Evolutionary conservation across 495 filamentous ascomycete genomes (phyloP).

Genomic region (Pseudoneurospora amorphoporcata): DNA sequence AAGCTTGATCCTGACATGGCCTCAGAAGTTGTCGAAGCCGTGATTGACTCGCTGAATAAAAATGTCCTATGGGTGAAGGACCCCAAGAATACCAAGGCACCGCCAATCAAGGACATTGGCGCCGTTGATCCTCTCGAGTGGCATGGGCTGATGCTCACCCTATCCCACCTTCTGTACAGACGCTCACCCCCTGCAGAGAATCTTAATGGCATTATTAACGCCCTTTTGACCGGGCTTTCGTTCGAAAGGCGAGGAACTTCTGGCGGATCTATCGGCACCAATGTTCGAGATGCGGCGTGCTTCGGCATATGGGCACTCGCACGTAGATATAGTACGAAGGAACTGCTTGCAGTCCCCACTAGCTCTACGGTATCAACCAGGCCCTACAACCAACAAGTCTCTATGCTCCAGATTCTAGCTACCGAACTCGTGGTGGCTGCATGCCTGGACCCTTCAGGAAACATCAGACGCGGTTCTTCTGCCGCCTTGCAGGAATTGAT

Average conservation of each 20-base stretch:
- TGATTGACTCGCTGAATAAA: conserved; percentile 62
- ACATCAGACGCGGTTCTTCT: conserved; percentile 83
- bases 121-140: conserved; percentile 72
- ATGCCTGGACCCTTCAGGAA: conserved; percentile 81
- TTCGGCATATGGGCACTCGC: conserved; percentile 93
- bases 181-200: conserved; percentile 57
- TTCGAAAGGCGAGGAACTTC: conserved; percentile 80
- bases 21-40: conserved; percentile 72
- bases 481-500: conserved; percentile 92
- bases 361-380: conserved; percentile 19
- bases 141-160: conserved; percentile 83
- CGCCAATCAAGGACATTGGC: conserved; percentile 49
- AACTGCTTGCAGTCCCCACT: conserved; percentile 54
- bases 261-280: conserved; percentile 75
- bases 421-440: conserved; percentile 70
- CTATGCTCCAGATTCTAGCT: conserved; percentile 66
- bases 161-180: conserved; percentile 76
- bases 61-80: conserved; percentile 57
- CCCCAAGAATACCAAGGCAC: conserved; percentile 18
- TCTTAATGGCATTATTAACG: conserved; percentile 58
- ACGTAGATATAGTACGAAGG: conserved; percentile 71
- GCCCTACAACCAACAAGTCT: conserved; percentile 24
- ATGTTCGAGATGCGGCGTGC: conserved; percentile 92
- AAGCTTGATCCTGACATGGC: conserved; percentile 72
- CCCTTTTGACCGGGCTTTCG: conserved; percentile 60